Evolutionary conservation across 352 stramenopile genomes (phyloP).

Genomic region (Pythium coloratum): DNA sequence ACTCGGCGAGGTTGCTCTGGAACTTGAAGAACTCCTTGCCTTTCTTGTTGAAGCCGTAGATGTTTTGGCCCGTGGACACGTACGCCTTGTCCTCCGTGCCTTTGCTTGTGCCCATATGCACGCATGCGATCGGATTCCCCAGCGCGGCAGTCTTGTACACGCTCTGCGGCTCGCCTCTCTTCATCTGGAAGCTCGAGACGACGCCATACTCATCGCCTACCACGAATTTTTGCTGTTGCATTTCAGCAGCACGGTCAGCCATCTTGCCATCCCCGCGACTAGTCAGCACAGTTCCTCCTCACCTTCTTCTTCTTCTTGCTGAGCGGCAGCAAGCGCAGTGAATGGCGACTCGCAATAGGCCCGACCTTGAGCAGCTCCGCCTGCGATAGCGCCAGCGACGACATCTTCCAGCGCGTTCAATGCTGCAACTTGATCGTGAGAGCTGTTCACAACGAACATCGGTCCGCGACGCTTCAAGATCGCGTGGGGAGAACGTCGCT

Average conservation of each 20-base stretch:
- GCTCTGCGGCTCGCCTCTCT: constrained; percentile 72
- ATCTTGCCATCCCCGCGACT: not conserved
- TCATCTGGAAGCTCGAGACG: constrained; percentile 84
- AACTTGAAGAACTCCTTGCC: constrained; percentile 88
- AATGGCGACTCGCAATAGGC: constrained; percentile 72
- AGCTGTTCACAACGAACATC: too few relatives aligned
- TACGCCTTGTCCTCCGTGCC: constrained; percentile 74
- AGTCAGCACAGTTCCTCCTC: not conserved
- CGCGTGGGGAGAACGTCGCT: not conserved
- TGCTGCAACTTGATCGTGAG: not conserved
- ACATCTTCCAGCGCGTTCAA: constrained; percentile 28
- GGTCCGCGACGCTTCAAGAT: constrained; percentile 13
- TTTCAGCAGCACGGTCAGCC: not conserved
- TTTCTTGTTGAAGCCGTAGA: constrained; percentile 82
- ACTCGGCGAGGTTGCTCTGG: constrained; percentile 83
- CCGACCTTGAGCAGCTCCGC: constrained; percentile 83
- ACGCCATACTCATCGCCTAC: constrained; percentile 82
- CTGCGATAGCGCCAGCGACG: constrained; percentile 55
- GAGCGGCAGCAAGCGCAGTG: constrained; percentile 72
- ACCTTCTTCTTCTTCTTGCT: constrained; percentile 90
- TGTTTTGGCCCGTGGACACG: constrained; percentile 63
- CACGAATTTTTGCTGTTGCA: constrained; percentile 80
- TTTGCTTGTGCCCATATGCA: constrained; percentile 73
- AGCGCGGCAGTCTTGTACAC: constrained; percentile 72
- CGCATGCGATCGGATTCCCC: constrained; percentile 54